A percentile compares a stretch with the other conserved stretches of the same genome.
phyloP scores from a whole-genome alignment of 768 basidiomycete species.

The Leccinum subgranulosum region DNA sequence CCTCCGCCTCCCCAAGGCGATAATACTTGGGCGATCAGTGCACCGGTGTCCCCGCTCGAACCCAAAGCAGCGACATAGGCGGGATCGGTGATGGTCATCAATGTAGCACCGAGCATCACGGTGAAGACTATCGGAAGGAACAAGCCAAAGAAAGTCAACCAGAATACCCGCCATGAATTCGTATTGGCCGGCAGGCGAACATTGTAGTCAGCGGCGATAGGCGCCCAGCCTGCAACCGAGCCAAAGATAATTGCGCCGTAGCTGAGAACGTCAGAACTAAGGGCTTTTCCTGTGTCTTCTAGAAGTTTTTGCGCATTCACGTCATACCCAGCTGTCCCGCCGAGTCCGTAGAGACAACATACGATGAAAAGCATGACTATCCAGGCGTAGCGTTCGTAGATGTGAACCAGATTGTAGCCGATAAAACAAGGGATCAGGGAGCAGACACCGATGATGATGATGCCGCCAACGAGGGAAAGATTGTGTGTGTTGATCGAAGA shows the following conservation, averaged over 20 bases:
- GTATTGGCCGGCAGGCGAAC: conserved; percentile 45
- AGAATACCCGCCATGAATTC: conserved; percentile 41
- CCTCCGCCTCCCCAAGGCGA: conserved; percentile 43
- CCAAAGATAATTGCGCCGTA: conserved; percentile 55
- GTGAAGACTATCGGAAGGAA: conserved; percentile 46
- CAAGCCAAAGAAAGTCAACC: conserved; percentile 48
- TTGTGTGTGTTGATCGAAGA: conserved; percentile 43
- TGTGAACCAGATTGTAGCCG: conserved; percentile 44
- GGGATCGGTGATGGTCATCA: conserved; percentile 41
- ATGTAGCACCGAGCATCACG: conserved; percentile 33
- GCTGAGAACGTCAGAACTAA: conserved; percentile 47
- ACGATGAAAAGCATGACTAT: conserved; percentile 44
- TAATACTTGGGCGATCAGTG: conserved; percentile 41
- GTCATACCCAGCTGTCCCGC: conserved; percentile 44
- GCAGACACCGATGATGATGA: conserved; percentile 44
- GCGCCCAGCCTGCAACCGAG: conserved; percentile 46
- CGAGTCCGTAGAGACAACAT: conserved; percentile 51
- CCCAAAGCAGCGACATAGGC: conserved; percentile 40
- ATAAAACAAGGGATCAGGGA: conserved; percentile 45
- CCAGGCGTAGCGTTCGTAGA: conserved; percentile 58
- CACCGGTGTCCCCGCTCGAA: conserved; percentile 39
- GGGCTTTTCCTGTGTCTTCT: conserved; percentile 42
- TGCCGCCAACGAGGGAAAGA: conserved; percentile 45
- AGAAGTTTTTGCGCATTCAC: conserved; percentile 38
- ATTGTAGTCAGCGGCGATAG: conserved; percentile 55